phyloP scores from a whole-genome alignment of 2,329 filamentous ascomycete genomes.

The Biscogniauxia sp. region DNA sequence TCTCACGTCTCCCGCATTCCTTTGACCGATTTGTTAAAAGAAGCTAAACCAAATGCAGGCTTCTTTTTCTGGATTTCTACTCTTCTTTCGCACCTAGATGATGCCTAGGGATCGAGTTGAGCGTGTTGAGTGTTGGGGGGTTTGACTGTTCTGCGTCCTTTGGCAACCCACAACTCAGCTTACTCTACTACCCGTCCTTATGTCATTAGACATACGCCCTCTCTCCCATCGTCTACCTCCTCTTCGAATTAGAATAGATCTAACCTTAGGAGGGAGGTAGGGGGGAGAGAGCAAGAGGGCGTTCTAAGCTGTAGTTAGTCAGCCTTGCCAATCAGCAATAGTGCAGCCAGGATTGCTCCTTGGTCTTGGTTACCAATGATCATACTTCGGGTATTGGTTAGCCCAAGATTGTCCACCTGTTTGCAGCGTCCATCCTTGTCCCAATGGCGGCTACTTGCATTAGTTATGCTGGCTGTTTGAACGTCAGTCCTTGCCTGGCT shows the following conservation, averaged over 20 bases:
- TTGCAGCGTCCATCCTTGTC: slow-evolving; percentile 27
- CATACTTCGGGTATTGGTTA: slow-evolving; percentile 1
- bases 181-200: slow-evolving; percentile 1
- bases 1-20: slow-evolving; percentile 26
- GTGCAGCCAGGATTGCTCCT: slow-evolving; percentile 3
- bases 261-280: not conserved
- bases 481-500: slow-evolving; percentile 20
- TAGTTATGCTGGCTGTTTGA: slow-evolving; percentile 32
- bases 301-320: slow-evolving; percentile 7
- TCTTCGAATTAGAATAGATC: slow-evolving; percentile 9
- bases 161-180: not conserved
- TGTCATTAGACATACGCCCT: slow-evolving; percentile 10
- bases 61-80: slow-evolving; percentile 3
- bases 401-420: slow-evolving; percentile 17
- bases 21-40: slow-evolving; percentile 17
- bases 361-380: slow-evolving; percentile 2
- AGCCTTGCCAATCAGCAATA: slow-evolving; percentile 13
- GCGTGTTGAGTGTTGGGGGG: not conserved
- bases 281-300: not conserved
- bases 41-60: slow-evolving; percentile 21
- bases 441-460: slow-evolving; percentile 25
- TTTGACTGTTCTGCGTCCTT: slow-evolving; percentile 3
- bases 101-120: slow-evolving; percentile 3
- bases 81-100: slow-evolving; percentile 4
- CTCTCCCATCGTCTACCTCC: slow-evolving; percentile 3